Percentiles rank a stretch among this genome's conserved stretches.
Conservation (phyloP, 2,329 filamentous ascomycete genomes). For the Daldinia sp. region DNA sequence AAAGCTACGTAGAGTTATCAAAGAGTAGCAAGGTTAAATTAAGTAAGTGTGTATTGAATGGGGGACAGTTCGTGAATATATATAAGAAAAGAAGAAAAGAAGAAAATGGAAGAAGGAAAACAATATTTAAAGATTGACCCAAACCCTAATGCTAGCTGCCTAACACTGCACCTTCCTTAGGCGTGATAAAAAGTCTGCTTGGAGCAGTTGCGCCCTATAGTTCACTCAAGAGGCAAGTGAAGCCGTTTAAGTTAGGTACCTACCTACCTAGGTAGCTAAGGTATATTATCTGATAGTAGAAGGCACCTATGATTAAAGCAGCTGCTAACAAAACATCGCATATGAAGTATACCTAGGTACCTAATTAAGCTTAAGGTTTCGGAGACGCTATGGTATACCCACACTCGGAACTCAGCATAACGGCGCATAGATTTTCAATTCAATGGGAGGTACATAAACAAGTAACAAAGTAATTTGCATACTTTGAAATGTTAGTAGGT, state of each 20-base stretch:
- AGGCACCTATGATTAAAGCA: background rate
- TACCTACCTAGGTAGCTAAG: background rate
- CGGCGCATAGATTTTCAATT: background rate
- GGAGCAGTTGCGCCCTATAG: background rate
- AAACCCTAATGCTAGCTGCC: too few relatives aligned
- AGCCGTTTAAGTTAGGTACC: background rate
- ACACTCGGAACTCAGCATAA: background rate
- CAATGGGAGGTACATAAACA: background rate
- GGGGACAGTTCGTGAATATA: too few relatives aligned
- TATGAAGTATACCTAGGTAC: background rate
- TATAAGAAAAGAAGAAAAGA: too few relatives aligned
- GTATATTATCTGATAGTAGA: background rate
- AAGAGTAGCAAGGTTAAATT: too few relatives aligned
- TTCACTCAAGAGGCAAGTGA: background rate
- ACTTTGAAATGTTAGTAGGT: background rate
- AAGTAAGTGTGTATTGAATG: too few relatives aligned
- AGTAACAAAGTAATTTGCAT: too few relatives aligned
- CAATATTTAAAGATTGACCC: too few relatives aligned
- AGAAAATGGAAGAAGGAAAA: too few relatives aligned
- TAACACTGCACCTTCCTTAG: too few relatives aligned
- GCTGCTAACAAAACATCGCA: background rate
- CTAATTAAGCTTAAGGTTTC: background rate
- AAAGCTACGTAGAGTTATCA: too few relatives aligned
- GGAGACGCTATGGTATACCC: background rate
- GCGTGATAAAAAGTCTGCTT: background rate